Percentiles rank a stretch among this genome's conserved stretches.
Conservation (phyloP, 495 filamentous ascomycete genomes). For the Penicillium canariense region DNA sequence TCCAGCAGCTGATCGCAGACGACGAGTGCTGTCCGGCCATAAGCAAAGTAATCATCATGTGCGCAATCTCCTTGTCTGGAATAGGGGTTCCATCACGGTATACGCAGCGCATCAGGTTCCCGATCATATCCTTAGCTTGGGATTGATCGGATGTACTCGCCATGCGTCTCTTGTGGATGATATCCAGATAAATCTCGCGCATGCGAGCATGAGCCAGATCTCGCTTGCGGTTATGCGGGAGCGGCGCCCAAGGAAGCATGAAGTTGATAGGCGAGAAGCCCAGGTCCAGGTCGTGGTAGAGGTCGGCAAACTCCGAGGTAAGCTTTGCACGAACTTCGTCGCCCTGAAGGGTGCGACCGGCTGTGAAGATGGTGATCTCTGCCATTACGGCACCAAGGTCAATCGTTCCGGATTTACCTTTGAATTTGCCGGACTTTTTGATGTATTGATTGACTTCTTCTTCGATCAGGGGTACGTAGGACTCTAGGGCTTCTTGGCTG, state of each 20-base stretch:
- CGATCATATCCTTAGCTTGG: conserved; percentile 44
- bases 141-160: conserved; percentile 29
- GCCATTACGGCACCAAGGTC: conserved; percentile 70
- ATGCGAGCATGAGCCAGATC: conserved; percentile 74
- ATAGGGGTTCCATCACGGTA: conserved; percentile 73
- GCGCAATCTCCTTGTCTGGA: conserved; percentile 78
- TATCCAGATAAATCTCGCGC: conserved; percentile 73
- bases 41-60: conserved; percentile 88
- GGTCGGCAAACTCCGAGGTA: conserved; percentile 59
- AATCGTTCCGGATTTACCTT: conserved; percentile 60
- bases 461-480: conserved; percentile 75
- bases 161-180: conserved; percentile 64
- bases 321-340: conserved; percentile 75
- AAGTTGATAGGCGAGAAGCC: conserved; percentile 85
- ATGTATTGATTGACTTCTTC: conserved; percentile 71
- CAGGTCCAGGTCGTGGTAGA: conserved; percentile 82
- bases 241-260: conserved; percentile 80
- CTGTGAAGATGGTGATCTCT: conserved; percentile 84
- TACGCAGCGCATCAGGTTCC: conserved; percentile 72
- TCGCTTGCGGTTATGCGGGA: conserved; percentile 77
- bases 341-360: conserved; percentile 75
- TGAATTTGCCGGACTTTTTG: conserved; percentile 63
- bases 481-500: conserved; percentile 69
- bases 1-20: conserved; percentile 77
- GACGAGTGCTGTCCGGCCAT: conserved; percentile 91